Conservation (phyloP, 1,139 yeast genomes). For the Geotrichum citri-aurantii region DNA sequence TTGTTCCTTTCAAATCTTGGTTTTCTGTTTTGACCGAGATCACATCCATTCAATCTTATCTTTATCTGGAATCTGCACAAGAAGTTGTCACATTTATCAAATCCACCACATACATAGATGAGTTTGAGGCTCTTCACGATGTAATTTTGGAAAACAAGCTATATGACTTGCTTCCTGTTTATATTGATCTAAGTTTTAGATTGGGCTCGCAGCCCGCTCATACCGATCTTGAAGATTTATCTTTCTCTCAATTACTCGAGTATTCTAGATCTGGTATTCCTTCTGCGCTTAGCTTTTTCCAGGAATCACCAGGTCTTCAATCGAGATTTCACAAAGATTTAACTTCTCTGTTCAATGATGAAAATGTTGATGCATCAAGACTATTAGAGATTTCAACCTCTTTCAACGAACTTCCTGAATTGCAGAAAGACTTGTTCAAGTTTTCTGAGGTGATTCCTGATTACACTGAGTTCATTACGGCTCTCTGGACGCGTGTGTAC, state of each 20-base stretch:
- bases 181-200: constrained; percentile 9
- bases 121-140: constrained; percentile 1
- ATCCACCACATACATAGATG: constrained; percentile 1
- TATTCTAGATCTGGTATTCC: constrained; percentile 7
- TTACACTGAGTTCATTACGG: neutral
- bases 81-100: constrained; percentile 8
- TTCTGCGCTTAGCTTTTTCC: constrained; percentile 1
- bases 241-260: constrained; percentile 3
- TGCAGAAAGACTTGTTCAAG: constrained; percentile 3
- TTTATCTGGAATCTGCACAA: constrained; percentile 8
- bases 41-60: constrained; percentile 1
- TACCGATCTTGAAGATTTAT: neutral
- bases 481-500: constrained; percentile 4
- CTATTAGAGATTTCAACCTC: constrained; percentile 3
- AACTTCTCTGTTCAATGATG: neutral
- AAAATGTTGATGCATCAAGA: neutral
- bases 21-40: constrained; percentile 6
- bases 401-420: constrained; percentile 1
- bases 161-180: constrained; percentile 6
- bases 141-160: neutral
- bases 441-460: constrained; percentile 3
- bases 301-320: neutral
- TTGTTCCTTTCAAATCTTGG: constrained; percentile 12
- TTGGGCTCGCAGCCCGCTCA: neutral
- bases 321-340: neutral